phyloP scores from a whole-genome alignment of 768 basidiomycete species.

The Mycena galopus region DNA sequence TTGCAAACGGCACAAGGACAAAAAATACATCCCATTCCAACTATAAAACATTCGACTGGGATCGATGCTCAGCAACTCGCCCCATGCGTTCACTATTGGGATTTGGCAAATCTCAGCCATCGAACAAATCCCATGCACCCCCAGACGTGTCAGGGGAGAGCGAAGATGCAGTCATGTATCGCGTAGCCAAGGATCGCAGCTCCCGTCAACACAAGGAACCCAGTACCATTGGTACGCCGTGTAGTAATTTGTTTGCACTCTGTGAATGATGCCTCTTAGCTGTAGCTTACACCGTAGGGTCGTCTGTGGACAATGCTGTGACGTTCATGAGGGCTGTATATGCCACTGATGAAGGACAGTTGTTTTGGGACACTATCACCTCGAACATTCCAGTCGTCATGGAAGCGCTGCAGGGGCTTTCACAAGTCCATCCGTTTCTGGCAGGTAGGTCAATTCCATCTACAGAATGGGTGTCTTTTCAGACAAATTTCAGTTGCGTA shows the following conservation, averaged over 20 bases:
- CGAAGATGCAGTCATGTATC: not conserved
- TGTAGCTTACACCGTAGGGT: not conserved
- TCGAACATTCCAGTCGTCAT: not conserved
- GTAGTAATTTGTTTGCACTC: not conserved
- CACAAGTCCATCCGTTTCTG: slow-evolving; percentile 23
- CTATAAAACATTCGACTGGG: not conserved
- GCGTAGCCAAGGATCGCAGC: not conserved
- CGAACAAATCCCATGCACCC: not conserved
- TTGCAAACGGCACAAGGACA: not conserved
- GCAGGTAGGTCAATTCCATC: not conserved
- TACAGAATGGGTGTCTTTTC: not conserved
- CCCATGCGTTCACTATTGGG: not conserved
- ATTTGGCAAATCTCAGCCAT: not conserved
- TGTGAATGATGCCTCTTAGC: not conserved
- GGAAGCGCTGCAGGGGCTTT: not conserved
- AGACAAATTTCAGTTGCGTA: slow-evolving; percentile 11
- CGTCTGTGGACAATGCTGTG: not conserved
- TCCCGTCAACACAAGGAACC: not conserved
- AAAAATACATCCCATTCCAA: not conserved
- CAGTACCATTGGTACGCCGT: not conserved
- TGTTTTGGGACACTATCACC: not conserved
- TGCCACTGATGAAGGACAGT: not conserved
- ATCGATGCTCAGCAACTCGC: not conserved
- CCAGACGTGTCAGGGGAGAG: not conserved
- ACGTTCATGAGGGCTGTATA: not conserved